A percentile compares a stretch with the other conserved stretches of the same genome.
phyloP scores from a whole-genome alignment of 2,329 filamentous ascomycete species.

The Phyllosticta paracitricarpa region DNA sequence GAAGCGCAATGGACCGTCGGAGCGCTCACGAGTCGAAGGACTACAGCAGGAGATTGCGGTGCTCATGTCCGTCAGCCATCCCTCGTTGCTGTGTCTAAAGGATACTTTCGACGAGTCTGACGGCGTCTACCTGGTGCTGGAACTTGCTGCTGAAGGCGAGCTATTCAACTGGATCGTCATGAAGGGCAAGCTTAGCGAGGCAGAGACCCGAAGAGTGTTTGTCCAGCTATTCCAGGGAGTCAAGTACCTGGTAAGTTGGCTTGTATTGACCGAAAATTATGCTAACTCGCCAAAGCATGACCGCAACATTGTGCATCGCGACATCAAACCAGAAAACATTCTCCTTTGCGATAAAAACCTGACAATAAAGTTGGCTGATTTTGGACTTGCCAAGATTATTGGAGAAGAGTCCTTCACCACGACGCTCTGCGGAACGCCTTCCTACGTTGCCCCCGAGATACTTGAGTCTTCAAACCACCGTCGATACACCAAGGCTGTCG shows the following conservation, averaged over 20 bases:
- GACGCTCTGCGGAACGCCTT: slow-evolving; percentile 89
- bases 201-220: slow-evolving; percentile 78
- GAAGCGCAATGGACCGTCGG: slow-evolving; percentile 70
- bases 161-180: slow-evolving; percentile 91
- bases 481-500: slow-evolving; percentile 88
- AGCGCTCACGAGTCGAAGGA: slow-evolving; percentile 72
- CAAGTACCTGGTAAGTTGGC: slow-evolving; percentile 74
- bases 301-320: slow-evolving; percentile 90
- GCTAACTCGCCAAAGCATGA: slow-evolving; percentile 58
- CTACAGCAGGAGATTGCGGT: slow-evolving; percentile 94
- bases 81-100: slow-evolving; percentile 84
- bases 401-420: slow-evolving; percentile 98
- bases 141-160: slow-evolving; percentile 86
- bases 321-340: slow-evolving; percentile 98
- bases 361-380: slow-evolving; percentile 87
- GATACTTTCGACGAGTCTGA: slow-evolving; percentile 90
- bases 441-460: slow-evolving; percentile 94
- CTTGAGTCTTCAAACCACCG: slow-evolving; percentile 70
- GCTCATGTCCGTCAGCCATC: slow-evolving; percentile 92
- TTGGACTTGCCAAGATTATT: slow-evolving; percentile 95
- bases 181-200: slow-evolving; percentile 79
- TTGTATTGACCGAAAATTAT: background rate
- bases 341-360: slow-evolving; percentile 76
- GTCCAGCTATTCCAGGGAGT: slow-evolving; percentile 84
- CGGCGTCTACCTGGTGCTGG: slow-evolving; percentile 82